Evolutionary conservation across 2,329 filamentous ascomycete species (phyloP).

Genomic region (Helicocarpus griseus): DNA sequence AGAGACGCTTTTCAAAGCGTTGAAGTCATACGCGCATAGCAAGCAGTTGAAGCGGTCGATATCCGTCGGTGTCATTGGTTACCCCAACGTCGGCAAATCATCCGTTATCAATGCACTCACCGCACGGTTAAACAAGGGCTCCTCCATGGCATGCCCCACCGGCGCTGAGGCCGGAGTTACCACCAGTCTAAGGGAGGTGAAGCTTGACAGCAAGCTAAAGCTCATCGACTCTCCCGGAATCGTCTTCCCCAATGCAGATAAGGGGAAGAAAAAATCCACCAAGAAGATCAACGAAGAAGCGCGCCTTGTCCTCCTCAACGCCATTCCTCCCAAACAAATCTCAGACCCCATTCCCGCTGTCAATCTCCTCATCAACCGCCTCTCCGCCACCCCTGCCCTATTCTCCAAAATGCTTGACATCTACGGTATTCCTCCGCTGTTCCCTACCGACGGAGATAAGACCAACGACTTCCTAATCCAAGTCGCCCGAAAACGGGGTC

Average conservation of each 20-base stretch:
- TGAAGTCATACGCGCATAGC: constrained; percentile 77
- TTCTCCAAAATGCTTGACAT: constrained; percentile 70
- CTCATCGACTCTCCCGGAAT: constrained; percentile 91
- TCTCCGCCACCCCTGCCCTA: constrained; percentile 63
- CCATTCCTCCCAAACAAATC: constrained; percentile 87
- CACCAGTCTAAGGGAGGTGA: constrained; percentile 77
- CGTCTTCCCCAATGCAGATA: constrained; percentile 63
- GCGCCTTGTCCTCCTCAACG: constrained; percentile 78
- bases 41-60: constrained; percentile 81
- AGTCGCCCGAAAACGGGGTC: constrained; percentile 83
- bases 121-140: constrained; percentile 57
- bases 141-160: constrained; percentile 64
- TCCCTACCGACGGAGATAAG: constrained; percentile 58
- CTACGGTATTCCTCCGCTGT: constrained; percentile 74
- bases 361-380: constrained; percentile 67
- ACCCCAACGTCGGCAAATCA: constrained; percentile 93
- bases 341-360: constrained; percentile 86
- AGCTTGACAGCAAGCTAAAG: constrained; percentile 89
- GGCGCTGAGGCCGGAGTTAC: constrained; percentile 90
- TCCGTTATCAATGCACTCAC: constrained; percentile 92
- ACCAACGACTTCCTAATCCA: constrained; percentile 91
- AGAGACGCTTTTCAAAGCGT: constrained; percentile 71
- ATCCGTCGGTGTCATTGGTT: constrained; percentile 87
- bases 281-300: constrained; percentile 65
- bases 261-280: constrained; percentile 46